Percentiles rank a stretch among this genome's conserved stretches.
These are phyloP conservation scores for Phalaenopsis equestris DNA, from an alignment of 106 monocot species.

Conservation along the genomic window DNA sequence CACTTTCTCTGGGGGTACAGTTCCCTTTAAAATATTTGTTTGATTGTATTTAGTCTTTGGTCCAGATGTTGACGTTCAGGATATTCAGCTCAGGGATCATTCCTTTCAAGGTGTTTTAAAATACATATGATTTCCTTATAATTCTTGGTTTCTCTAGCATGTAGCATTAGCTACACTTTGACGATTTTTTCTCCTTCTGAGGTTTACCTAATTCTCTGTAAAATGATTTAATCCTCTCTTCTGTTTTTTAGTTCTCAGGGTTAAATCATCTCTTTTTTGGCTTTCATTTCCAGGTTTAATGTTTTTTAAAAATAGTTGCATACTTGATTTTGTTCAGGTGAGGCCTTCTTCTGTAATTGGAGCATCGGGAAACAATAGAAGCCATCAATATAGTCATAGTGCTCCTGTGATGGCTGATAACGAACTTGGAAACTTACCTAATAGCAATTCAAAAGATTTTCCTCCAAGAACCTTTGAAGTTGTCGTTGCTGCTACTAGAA, in stretches of 20 bases:
- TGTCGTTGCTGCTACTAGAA: slow-evolving; percentile 76
- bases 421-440: slow-evolving; percentile 8
- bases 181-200: neutral
- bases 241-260: neutral
- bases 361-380: slow-evolving; percentile 2
- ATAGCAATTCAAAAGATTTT: slow-evolving; percentile 25
- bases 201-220: neutral
- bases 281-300: neutral
- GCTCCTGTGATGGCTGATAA: slow-evolving; percentile 24
- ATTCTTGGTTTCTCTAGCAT: neutral
- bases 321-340: neutral
- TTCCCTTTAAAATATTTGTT: neutral
- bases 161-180: neutral
- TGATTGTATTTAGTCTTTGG: slow-evolving; percentile 4
- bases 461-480: slow-evolving; percentile 69
- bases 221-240: neutral
- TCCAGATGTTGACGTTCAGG: slow-evolving; percentile 1
- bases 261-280: neutral
- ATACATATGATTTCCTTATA: neutral
- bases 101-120: slow-evolving; percentile 1
- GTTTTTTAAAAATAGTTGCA: neutral
- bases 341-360: slow-evolving; percentile 3
- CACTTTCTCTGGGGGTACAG: neutral
- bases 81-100: slow-evolving; percentile 3
- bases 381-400: slow-evolving; percentile 3